These are phyloP conservation scores for Aspergillus hiratsukae DNA, from an alignment of 2,329 filamentous ascomycete genomes.

Conservation along the genomic window DNA sequence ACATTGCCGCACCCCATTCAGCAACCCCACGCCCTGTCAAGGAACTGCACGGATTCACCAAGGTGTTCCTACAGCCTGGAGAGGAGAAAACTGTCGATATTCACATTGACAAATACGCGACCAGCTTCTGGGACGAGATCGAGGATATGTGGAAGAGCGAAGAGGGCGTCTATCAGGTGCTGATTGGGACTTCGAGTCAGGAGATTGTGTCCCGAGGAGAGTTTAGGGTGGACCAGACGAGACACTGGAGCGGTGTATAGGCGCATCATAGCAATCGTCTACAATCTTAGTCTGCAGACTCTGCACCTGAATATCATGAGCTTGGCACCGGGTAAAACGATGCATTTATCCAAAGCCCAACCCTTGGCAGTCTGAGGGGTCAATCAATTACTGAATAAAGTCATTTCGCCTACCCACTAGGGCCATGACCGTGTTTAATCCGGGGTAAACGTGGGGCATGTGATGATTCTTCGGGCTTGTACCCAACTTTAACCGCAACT, in stretches of 20 bases:
- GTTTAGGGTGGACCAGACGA: slow-evolving; percentile 17
- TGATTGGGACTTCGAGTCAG: slow-evolving; percentile 30
- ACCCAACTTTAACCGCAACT: not conserved
- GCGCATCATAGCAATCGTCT: not conserved
- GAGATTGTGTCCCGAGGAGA: slow-evolving; percentile 17
- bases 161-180: slow-evolving; percentile 35
- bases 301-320: too few species aligned
- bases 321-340: not conserved
- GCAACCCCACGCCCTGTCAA: slow-evolving; percentile 35
- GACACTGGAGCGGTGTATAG: slow-evolving; percentile 22
- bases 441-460: not conserved
- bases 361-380: not conserved
- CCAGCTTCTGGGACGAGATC: slow-evolving; percentile 42
- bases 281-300: too few species aligned
- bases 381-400: not conserved
- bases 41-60: slow-evolving; percentile 45
- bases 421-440: not conserved
- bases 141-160: slow-evolving; percentile 38
- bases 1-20: slow-evolving; percentile 18
- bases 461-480: not conserved
- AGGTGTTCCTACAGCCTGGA: slow-evolving; percentile 37
- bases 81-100: slow-evolving; percentile 30
- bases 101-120: slow-evolving; percentile 31
- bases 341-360: slow-evolving; percentile 5
- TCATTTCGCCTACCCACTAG: not conserved